A percentile compares a stretch with the other conserved stretches of the same genome.
Evolutionary conservation across 1,139 yeast species (phyloP).

Genomic region (Hyphopichia khmerensis): DNA sequence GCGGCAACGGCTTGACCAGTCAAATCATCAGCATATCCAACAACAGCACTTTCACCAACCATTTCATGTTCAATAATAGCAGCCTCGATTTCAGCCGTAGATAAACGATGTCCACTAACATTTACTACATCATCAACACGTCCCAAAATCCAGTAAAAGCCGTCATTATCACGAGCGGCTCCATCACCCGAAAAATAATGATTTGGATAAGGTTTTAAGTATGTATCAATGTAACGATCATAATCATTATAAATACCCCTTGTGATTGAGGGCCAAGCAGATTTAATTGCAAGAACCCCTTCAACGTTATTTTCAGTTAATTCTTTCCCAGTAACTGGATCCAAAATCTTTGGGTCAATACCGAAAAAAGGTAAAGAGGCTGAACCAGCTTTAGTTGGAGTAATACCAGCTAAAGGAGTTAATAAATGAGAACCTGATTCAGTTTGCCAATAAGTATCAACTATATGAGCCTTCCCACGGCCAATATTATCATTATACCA

Average conservation of each 20-base stretch:
- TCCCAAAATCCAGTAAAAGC: slow-evolving; percentile 78
- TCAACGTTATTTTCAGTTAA: slow-evolving; percentile 61
- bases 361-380: slow-evolving; percentile 81
- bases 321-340: slow-evolving; percentile 71
- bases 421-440: slow-evolving; percentile 77
- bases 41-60: slow-evolving; percentile 79
- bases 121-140: slow-evolving; percentile 83
- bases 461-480: slow-evolving; percentile 67
- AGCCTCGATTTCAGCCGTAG: slow-evolving; percentile 82
- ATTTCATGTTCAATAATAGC: slow-evolving; percentile 68
- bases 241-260: slow-evolving; percentile 75
- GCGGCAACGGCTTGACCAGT: slow-evolving; percentile 86
- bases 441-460: slow-evolving; percentile 85
- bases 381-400: slow-evolving; percentile 78
- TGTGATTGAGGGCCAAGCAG: slow-evolving; percentile 79
- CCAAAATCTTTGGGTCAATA: slow-evolving; percentile 64
- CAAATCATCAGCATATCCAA: slow-evolving; percentile 76
- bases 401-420: slow-evolving; percentile 69
- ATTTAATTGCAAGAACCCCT: slow-evolving; percentile 71
- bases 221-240: slow-evolving; percentile 66
- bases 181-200: slow-evolving; percentile 81
- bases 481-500: slow-evolving; percentile 86
- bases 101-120: slow-evolving; percentile 76
- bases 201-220: slow-evolving; percentile 66
- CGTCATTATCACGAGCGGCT: slow-evolving; percentile 76